phyloP scores from a whole-genome alignment of 306 rosid species.

The Lathyrus sativus region DNA sequence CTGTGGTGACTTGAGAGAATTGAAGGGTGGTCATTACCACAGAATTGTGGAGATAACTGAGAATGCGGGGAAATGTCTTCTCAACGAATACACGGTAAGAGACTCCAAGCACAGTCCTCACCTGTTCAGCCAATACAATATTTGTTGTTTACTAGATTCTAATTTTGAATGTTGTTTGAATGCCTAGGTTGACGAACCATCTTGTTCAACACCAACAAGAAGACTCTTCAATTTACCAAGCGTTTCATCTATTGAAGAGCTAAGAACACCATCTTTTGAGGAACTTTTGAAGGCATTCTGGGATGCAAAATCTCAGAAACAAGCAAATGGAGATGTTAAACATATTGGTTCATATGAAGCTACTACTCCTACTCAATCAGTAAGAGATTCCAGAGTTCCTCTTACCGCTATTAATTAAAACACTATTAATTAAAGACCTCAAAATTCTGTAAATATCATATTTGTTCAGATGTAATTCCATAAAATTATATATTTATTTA shows the following conservation, averaged over 20 bases:
- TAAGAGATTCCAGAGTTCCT: slow-evolving; percentile 97
- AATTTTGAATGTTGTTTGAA: slow-evolving; percentile 28
- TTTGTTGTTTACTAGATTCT: background rate
- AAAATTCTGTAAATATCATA: slow-evolving; percentile 67
- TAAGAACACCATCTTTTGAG: slow-evolving; percentile 89
- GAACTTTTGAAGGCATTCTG: slow-evolving; percentile 83
- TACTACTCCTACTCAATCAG: slow-evolving; percentile 51
- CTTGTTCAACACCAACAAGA: slow-evolving; percentile 96
- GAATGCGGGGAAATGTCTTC: slow-evolving; percentile 84
- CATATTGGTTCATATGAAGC: slow-evolving; percentile 71
- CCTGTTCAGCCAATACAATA: background rate
- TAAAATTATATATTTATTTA: slow-evolving; percentile 50
- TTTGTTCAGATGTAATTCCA: slow-evolving; percentile 51
- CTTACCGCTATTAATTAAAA: slow-evolving; percentile 88
- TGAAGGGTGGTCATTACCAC: slow-evolving; percentile 94
- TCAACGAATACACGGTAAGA: slow-evolving; percentile 80
- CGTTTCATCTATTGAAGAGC: slow-evolving; percentile 81
- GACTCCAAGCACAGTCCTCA: background rate
- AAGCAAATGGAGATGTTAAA: slow-evolving; percentile 85
- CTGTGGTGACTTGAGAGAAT: slow-evolving; percentile 83
- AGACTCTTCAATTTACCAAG: slow-evolving; percentile 88
- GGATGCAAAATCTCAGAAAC: slow-evolving; percentile 76
- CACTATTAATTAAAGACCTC: slow-evolving; percentile 56
- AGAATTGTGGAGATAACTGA: slow-evolving; percentile 89
- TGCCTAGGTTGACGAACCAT: slow-evolving; percentile 87